Evolutionary conservation across 139 green algal species (phyloP), one percentile per base, ranked within the genome.

Genomic region (Penium margaritaceum): DNA sequence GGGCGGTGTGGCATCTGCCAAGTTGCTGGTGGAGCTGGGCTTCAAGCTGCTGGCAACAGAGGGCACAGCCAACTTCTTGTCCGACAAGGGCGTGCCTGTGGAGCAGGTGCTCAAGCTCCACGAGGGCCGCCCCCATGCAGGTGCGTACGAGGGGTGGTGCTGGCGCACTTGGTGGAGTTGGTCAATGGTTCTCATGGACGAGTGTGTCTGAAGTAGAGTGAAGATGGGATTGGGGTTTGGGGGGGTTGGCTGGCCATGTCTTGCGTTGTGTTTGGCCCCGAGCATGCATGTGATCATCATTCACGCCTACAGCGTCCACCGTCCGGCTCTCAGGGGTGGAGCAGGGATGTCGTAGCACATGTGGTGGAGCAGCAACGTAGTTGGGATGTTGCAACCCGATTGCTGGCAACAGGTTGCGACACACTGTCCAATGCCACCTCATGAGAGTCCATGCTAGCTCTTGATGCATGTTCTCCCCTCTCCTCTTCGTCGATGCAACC

Each of bases 41-140:
- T 97, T 92, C 67, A 83, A 81, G 35, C 81, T 98, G 36, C 74
- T 95, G 24, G 89, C 92, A 17, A 97, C 94, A 9, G 72, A 67
- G 21, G 87, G 91, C 54, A 98, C 94, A 1, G 88, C 88, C 27
- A 75, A 70, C 2, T 61, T 67, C 80, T 87, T 77, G 73, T 43
- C 53, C 30, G 61, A 72, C 33, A 78, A 19, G 3, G 87, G 87
- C 37, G 60, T 92, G 7, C 21, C 30, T 0, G 66, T 84, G 12
- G 77, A 82, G 37, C 73, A 83, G 17, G 88, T 98, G 73, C 88
- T 96, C 53, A 99, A 99, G 87, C 91, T 99, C 70, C 90, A 96
- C 76, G 95, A 99, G 81, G 95, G 95, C 2, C 81, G 95, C n/a
- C 92, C 92, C 68, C 91, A 96, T 79, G 85, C 66, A 2, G 60